A percentile compares a stretch with the other conserved stretches of the same genome.
These are phyloP conservation scores for Plasmodium cynomolgi DNA, from an alignment of 169 alveolate genomes.

Conservation along the genomic window DNA sequence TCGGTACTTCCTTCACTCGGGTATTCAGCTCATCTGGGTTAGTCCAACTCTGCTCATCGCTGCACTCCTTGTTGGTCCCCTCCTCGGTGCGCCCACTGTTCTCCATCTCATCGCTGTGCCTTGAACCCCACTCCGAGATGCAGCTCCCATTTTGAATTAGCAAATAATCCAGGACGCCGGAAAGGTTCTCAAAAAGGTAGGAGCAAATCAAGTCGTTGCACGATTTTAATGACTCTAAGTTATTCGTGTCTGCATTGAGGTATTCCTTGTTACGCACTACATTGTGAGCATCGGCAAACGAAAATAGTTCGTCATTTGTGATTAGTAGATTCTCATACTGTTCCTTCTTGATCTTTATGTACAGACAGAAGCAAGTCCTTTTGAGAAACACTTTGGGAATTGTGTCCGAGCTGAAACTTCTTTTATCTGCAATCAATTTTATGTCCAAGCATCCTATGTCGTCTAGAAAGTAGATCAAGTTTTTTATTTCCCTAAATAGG, in stretches of 20 bases:
- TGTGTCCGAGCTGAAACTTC: conserved; percentile 16
- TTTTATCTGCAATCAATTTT: conserved; percentile 50
- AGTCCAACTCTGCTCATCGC: background rate
- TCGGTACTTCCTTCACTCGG: background rate
- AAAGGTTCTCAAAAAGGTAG: conserved; percentile 33
- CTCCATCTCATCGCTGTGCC: background rate
- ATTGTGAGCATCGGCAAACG: conserved; percentile 18
- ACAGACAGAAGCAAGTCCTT: conserved; percentile 39
- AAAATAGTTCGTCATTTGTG: background rate
- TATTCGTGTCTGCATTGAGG: conserved; percentile 16
- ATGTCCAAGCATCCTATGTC: conserved; percentile 66
- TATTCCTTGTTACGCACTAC: background rate
- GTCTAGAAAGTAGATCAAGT: conserved; percentile 50
- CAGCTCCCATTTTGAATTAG: conserved; percentile 24
- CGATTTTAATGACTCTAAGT: background rate
- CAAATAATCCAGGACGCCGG: conserved; percentile 11
- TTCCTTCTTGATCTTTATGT: conserved; percentile 35
- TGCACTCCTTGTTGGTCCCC: background rate
- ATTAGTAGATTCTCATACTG: conserved; percentile 11
- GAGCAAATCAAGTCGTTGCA: conserved; percentile 46
- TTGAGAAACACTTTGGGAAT: conserved; percentile 43
- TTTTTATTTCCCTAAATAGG: conserved; percentile 51
- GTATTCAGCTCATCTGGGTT: background rate
- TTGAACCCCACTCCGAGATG: conserved; percentile 26
- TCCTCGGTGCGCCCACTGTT: background rate